Conservation (phyloP, 2,329 filamentous ascomycete genomes). For the Penicillium sp. region DNA sequence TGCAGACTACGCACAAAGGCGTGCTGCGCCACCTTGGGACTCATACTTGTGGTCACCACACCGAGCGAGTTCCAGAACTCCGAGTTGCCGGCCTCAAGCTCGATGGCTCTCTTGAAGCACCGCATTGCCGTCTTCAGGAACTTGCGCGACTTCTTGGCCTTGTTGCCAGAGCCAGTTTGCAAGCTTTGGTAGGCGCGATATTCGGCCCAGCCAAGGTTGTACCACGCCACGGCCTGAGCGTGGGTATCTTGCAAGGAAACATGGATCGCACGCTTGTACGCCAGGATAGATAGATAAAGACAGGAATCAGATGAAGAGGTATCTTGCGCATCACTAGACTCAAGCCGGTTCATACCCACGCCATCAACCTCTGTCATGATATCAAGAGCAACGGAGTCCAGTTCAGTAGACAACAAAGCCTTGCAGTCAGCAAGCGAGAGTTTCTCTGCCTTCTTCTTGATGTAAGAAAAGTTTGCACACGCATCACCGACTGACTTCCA, state of each 20-base stretch:
- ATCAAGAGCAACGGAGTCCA: slow-evolving; percentile 55
- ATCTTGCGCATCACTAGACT: slow-evolving; percentile 33
- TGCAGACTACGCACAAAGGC: slow-evolving; percentile 90
- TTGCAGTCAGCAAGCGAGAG: slow-evolving; percentile 61
- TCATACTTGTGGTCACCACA: slow-evolving; percentile 82
- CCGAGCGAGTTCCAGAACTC: slow-evolving; percentile 98
- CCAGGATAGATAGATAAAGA: slow-evolving; percentile 72
- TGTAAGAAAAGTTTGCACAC: slow-evolving; percentile 76
- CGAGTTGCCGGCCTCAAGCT: slow-evolving; percentile 86
- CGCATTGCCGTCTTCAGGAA: slow-evolving; percentile 79
- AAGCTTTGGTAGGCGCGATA: slow-evolving; percentile 73
- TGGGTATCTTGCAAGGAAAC: slow-evolving; percentile 71
- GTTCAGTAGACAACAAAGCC: slow-evolving; percentile 56
- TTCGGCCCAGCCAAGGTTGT: slow-evolving; percentile 94
- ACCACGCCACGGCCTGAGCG: slow-evolving; percentile 93
- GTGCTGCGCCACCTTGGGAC: slow-evolving; percentile 85
- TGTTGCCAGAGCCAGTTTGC: slow-evolving; percentile 36
- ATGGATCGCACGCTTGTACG: slow-evolving; percentile 81
- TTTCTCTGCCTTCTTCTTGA: slow-evolving; percentile 64
- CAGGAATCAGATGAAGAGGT: slow-evolving; percentile 50
- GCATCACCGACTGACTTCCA: slow-evolving; percentile 94
- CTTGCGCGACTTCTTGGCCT: slow-evolving; percentile 55
- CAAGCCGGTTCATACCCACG: slow-evolving; percentile 46
- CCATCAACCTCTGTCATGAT: slow-evolving; percentile 69
- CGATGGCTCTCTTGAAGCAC: slow-evolving; percentile 94